These are phyloP conservation scores for Plasmodium cynomolgi DNA, from an alignment of 169 alveolate genomes.

Conservation along the genomic window DNA sequence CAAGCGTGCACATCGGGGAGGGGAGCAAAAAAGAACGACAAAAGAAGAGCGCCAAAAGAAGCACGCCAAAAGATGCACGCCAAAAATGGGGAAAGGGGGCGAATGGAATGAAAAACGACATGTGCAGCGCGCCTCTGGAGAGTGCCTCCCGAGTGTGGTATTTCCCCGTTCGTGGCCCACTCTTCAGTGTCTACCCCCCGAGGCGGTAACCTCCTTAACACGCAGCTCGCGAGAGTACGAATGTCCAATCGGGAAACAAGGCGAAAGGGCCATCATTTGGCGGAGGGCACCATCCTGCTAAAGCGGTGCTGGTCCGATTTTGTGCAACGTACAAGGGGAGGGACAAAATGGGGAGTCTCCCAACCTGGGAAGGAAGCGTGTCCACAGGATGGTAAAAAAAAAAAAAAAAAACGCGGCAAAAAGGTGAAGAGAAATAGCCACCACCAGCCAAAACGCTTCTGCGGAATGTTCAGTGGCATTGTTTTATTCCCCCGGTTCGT, in stretches of 20 bases:
- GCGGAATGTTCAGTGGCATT: neutral
- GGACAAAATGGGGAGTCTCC: neutral
- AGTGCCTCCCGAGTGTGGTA: neutral
- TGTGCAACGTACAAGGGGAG: neutral
- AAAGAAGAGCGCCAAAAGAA: neutral
- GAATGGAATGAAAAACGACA: neutral
- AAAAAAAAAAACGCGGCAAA: neutral
- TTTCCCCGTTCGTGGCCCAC: neutral
- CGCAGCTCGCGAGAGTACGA: neutral
- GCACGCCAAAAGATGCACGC: neutral
- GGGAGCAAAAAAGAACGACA: neutral
- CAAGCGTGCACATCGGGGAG: constrained; percentile 1
- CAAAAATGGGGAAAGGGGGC: neutral
- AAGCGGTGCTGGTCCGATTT: neutral
- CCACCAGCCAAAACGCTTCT: neutral
- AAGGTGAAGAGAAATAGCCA: neutral
- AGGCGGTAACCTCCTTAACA: neutral
- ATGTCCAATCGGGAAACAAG: neutral
- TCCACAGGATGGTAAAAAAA: neutral
- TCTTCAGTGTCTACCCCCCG: neutral
- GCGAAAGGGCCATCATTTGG: neutral
- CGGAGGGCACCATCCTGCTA: neutral
- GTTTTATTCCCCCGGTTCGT: neutral
- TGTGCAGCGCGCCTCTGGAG: neutral
- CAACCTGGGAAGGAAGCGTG: neutral